Base-by-base conservation (phyloP, 768 basidiomycete genomes). In the Amanita phalloides region DNA sequence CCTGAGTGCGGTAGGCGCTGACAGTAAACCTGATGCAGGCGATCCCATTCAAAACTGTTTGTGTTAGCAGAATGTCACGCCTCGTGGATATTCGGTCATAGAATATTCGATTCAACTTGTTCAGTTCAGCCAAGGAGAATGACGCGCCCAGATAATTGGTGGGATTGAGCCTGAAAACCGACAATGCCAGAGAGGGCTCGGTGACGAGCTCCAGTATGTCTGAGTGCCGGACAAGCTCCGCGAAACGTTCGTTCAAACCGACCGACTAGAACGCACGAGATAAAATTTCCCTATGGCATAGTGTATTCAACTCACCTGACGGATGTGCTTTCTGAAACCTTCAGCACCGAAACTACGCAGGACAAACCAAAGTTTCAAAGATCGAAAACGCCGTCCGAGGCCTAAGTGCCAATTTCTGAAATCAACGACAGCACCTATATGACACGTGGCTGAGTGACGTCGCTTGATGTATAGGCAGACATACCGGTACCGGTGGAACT, bases 301-400 rank as follows among this genome's bases (percentile, higher is more conserved):
- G 33, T 30, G 32, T 39, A 23, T 28, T 9, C 10, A 46, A 54
- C 75, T 47, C 56, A 82, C 84, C 59, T 71, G 73, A 56, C 83
- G 78, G 37, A 95, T 84, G 61, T 14, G 28, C 1, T 3, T 23
- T 20, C 23, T 42, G 41, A 94, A 93, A 0, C 93, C 92, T 46
- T 82, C 69, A 10, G 79, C 75, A 5, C 93, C 92, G 57, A 75
- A 94, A 55, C 85, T 84, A 11, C 92, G 77, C 44, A 96, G 68
- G 26, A 94, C 87, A 62, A 95, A 96, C 90, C 90, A 95, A 5
- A 96, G 57, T 64, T 96, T 96, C 56, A 95, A 72, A 20, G 90
- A 86, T 30, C 94, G 77, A 75, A 95, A 96, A 37, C 88, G 79
- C 17, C 91, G 77, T 8, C 90, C 90, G 2, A 95, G 79, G 6